A percentile compares a stretch with the other conserved stretches of the same genome.
Conservation (phyloP, 805 yeast genomes). For the Teunomyces tritomae region DNA sequence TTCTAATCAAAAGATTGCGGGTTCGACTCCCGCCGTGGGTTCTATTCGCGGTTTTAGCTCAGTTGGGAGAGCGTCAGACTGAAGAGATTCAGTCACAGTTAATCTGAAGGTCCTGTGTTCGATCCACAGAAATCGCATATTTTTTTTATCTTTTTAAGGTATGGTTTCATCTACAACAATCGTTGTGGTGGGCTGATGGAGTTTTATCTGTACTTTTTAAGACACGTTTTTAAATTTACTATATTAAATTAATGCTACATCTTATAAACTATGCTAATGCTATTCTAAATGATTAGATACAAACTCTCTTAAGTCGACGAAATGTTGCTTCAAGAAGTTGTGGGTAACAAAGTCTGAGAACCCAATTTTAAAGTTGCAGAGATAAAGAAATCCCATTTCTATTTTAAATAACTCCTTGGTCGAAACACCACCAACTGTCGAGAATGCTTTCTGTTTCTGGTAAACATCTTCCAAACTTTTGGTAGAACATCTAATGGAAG, state of each 20-base stretch:
- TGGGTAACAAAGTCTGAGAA: slow-evolving; percentile 36
- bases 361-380: slow-evolving; percentile 48
- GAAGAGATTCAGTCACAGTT: slow-evolving; percentile 22
- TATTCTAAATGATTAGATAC: slow-evolving; percentile 9
- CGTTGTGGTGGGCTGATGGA: background rate
- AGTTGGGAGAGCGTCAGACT: slow-evolving; percentile 34
- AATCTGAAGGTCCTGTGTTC: slow-evolving; percentile 88
- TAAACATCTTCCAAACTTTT: slow-evolving; percentile 46
- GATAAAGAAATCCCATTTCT: slow-evolving; percentile 50
- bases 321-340: slow-evolving; percentile 31
- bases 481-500: slow-evolving; percentile 37
- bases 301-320: slow-evolving; percentile 29
- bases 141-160: slow-evolving; percentile 12
- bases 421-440: slow-evolving; percentile 45
- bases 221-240: background rate
- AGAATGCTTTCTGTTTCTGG: slow-evolving; percentile 40
- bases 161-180: background rate
- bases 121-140: slow-evolving; percentile 72
- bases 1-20: slow-evolving; percentile 65
- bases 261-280: background rate
- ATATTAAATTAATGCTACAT: background rate
- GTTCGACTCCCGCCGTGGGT: slow-evolving; percentile 58
- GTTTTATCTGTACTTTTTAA: background rate
- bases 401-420: slow-evolving; percentile 43
- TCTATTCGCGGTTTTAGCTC: slow-evolving; percentile 28